These are phyloP conservation scores for Takakia lepidozioides DNA, from an alignment of 225 moss, liverwort and hornwort species.

Conservation along the genomic window DNA sequence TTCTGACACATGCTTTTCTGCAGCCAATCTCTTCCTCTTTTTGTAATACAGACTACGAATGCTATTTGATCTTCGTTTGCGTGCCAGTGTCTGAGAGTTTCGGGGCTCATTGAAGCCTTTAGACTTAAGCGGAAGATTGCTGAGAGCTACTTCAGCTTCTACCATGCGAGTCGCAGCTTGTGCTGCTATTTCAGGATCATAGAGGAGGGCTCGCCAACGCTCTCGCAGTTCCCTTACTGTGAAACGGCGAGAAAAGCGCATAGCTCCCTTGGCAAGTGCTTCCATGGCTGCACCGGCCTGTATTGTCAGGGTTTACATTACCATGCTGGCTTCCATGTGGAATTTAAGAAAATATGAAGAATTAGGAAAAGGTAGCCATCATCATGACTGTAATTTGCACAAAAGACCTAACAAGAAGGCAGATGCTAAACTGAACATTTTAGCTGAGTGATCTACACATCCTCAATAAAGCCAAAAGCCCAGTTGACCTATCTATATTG, in stretches of 20 bases:
- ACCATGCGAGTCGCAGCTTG: slow-evolving; percentile 81
- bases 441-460: too few species aligned
- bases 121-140: slow-evolving; percentile 32
- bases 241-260: slow-evolving; percentile 90
- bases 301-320: too few species aligned
- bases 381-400: too few species aligned
- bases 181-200: slow-evolving; percentile 79
- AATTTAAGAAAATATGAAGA: too few species aligned
- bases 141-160: slow-evolving; percentile 64
- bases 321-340: too few species aligned
- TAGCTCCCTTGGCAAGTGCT: slow-evolving; percentile 92
- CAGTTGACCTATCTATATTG: too few species aligned
- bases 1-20: slow-evolving; percentile 34
- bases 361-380: too few species aligned
- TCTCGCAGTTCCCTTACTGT: slow-evolving; percentile 83
- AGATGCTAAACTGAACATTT: too few species aligned
- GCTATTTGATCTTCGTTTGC: slow-evolving; percentile 75
- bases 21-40: slow-evolving; percentile 44
- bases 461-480: too few species aligned
- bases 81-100: slow-evolving; percentile 34
- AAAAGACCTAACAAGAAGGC: too few species aligned
- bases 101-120: slow-evolving; percentile 41
- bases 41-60: slow-evolving; percentile 80
- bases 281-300: slow-evolving; percentile 98
- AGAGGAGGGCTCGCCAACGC: slow-evolving; percentile 94